Base-by-base conservation (phyloP, 805 yeast species). In the Monosporozyma unispora region DNA sequence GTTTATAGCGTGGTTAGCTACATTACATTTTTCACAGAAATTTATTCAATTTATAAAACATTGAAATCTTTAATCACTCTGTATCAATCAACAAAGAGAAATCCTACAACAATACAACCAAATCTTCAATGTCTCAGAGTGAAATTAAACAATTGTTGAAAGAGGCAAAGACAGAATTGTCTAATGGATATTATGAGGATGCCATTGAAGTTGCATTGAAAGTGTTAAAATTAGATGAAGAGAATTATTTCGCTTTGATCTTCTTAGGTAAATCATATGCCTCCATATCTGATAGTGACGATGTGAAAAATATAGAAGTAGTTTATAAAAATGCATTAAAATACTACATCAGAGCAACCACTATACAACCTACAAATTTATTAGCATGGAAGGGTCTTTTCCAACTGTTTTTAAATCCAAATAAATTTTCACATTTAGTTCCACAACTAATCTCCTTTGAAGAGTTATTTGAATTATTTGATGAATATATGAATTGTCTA, bases 351-450 rank as follows among this genome's bases (percentile, higher is more conserved):
- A 60, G 57, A 19, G 89, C 89, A 0, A 74, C 79, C 2, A 57
- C 62, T 5, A 47, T 81, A 1, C 76, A 79, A 27, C 74, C 78
- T 0, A 69, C 70, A 1, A 78, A 82, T 46, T 54, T 80, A 1
- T 63, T 77, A 23, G 95, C 89, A 0, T 90, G 93, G 95, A 87
- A 86, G 59, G 98, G 98, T 1, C 72, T 82, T 51, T 67, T 80
- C 51, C 75, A 78, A 45, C 63, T 79, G 0, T 52, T 64, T 11
- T 54, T 54, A 38, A 44, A 46, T 1, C 71, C 68, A 10, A 66
- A 68, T 48, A 57, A 65, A 11, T 55, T 57, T 6, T 23, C 25
- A 28, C 19, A 28, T 19, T 28, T 42, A 28, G 21, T 63, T 4
- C 61, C 70, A 3, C 74, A 78, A 48, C 70, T 68, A 53, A 57